These are phyloP conservation scores for Tolypocladium ophioglossoides DNA, from an alignment of 2,329 filamentous ascomycete species.

Conservation along the genomic window DNA sequence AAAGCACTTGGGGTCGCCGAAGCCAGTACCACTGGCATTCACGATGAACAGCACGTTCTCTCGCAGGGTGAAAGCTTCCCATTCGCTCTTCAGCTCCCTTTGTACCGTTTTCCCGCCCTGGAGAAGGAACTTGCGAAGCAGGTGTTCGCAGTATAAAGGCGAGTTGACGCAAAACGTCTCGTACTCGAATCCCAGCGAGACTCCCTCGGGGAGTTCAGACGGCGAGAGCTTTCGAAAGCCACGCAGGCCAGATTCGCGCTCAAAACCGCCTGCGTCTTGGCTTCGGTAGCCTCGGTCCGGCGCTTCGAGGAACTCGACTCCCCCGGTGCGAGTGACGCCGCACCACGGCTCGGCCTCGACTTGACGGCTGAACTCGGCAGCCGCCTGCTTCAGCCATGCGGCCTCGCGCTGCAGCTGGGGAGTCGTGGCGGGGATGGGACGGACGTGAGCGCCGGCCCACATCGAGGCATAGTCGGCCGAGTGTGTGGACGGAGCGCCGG, in stretches of 20 bases:
- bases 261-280: constrained; percentile 16
- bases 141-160: constrained; percentile 37
- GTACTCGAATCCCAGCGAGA: constrained; percentile 38
- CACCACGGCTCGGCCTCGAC: constrained; percentile 16
- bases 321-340: constrained; percentile 37
- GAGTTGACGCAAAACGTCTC: constrained; percentile 44
- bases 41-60: constrained; percentile 14
- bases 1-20: constrained; percentile 20
- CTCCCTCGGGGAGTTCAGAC: constrained; percentile 29
- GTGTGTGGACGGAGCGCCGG: constrained; percentile 16
- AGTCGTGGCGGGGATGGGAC: constrained; percentile 32
- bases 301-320: constrained; percentile 40
- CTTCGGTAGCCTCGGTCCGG: constrained; percentile 27
- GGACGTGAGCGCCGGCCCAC: constrained; percentile 47
- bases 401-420: constrained; percentile 21
- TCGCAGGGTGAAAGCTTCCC: constrained; percentile 18
- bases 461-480: constrained; percentile 41
- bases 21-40: constrained; percentile 23
- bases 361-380: constrained; percentile 13
- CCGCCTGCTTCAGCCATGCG: constrained; percentile 17
- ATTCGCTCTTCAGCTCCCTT: constrained; percentile 17
- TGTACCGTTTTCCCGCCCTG: constrained; percentile 17
- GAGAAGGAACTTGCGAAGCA: constrained; percentile 20
- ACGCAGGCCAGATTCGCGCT: constrained; percentile 14
- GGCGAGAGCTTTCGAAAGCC: constrained; percentile 16